Evolutionary conservation across 441 rosid species (phyloP).

Genomic region (Pelargonium australe): DNA sequence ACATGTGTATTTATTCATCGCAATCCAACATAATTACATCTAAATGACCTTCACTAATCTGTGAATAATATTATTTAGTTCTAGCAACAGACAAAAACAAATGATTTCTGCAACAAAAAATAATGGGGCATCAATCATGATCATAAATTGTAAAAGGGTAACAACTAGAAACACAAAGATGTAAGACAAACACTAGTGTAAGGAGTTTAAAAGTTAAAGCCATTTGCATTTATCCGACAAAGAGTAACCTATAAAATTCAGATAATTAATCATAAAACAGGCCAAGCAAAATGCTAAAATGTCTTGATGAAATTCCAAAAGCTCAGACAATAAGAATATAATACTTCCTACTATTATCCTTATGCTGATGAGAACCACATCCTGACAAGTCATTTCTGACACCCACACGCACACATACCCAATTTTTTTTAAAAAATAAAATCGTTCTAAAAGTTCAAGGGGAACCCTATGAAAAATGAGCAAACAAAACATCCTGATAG

Average conservation of each 20-base stretch:
- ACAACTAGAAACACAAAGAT: not conserved
- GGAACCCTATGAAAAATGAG: not conserved
- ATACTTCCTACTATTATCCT: not conserved
- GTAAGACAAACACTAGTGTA: not conserved
- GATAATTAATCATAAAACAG: not conserved
- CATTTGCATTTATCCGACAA: constrained; percentile 3
- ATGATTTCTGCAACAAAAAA: constrained; percentile 1
- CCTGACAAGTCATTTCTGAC: not conserved
- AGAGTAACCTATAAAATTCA: not conserved
- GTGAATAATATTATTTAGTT: too few relatives aligned
- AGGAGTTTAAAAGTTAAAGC: not conserved
- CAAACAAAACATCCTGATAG: not conserved
- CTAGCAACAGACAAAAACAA: not conserved
- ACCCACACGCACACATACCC: not conserved
- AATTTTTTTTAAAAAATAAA: not conserved
- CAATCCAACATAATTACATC: constrained; percentile 4
- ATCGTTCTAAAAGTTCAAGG: not conserved
- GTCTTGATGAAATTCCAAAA: not conserved
- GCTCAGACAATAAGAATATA: not conserved
- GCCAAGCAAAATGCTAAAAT: not conserved
- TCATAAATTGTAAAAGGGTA: not conserved
- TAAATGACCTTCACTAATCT: not conserved
- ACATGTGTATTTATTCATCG: not conserved
- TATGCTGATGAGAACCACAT: not conserved
- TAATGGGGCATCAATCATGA: not conserved